phyloP scores from a whole-genome alignment of 202 grass and related monocot species.

The Bolboschoenoplectus hybrid region DNA sequence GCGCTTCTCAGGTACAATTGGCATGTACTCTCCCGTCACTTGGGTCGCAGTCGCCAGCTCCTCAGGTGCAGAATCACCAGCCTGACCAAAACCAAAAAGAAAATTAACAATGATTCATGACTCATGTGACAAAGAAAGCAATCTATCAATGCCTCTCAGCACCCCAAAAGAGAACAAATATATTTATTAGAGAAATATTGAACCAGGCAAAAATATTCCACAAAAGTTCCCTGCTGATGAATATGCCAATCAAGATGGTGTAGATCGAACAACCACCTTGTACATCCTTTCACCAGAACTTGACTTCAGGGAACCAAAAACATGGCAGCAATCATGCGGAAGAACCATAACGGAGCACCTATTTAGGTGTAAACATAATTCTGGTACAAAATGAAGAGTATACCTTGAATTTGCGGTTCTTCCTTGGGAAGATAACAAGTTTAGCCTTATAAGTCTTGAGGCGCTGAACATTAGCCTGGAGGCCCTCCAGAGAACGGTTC shows the following conservation, averaged over 20 bases:
- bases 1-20: conserved; percentile 70
- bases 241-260: not conserved
- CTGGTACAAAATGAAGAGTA: not conserved
- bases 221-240: not conserved
- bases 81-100: conserved; percentile 42
- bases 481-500: conserved; percentile 75
- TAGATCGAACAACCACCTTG: not conserved
- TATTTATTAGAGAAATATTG: not conserved
- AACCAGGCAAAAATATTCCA: not conserved
- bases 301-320: not conserved
- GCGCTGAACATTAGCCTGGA: conserved; percentile 77
- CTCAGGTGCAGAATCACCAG: conserved; percentile 85
- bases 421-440: conserved; percentile 96
- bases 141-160: too few species aligned
- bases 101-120: not conserved
- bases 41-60: conserved; percentile 82
- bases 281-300: not conserved
- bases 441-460: conserved; percentile 94
- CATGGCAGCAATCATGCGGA: not conserved
- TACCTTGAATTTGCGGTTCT: conserved; percentile 79
- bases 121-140: not conserved
- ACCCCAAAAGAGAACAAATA: not conserved
- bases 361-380: not conserved
- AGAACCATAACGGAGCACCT: not conserved
- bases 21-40: conserved; percentile 85